A percentile compares a stretch with the other conserved stretches of the same genome.
Evolutionary conservation across 306 rosid species (phyloP).

Genomic region (Dalbergia oliveri): DNA sequence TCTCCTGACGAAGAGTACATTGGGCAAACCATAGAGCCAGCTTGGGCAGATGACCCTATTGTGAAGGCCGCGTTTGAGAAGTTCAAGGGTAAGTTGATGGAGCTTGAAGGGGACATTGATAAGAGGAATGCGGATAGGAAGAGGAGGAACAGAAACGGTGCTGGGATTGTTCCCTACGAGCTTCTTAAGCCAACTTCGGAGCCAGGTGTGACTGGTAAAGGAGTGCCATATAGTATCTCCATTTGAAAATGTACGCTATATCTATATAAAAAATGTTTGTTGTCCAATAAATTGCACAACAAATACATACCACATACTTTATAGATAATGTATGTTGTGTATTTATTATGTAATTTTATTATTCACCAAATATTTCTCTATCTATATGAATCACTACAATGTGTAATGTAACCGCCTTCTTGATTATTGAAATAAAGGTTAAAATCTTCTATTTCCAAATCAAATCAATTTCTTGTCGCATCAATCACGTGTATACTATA

Average conservation of each 20-base stretch:
- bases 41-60: slow-evolving; percentile 57
- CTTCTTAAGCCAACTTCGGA: slow-evolving; percentile 76
- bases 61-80: slow-evolving; percentile 49
- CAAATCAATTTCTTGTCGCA: too few relatives aligned
- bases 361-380: too few relatives aligned
- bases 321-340: too few relatives aligned
- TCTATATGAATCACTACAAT: too few relatives aligned
- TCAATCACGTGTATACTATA: too few relatives aligned
- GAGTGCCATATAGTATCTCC: slow-evolving; percentile 90
- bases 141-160: slow-evolving; percentile 54
- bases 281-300: too few relatives aligned
- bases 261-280: too few relatives aligned
- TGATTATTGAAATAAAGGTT: too few relatives aligned
- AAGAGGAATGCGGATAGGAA: slow-evolving; percentile 40
- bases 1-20: slow-evolving; percentile 65
- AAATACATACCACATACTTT: too few relatives aligned
- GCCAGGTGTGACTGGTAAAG: slow-evolving; percentile 71
- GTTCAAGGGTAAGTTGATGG: slow-evolving; percentile 51
- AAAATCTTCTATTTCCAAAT: too few relatives aligned
- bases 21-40: slow-evolving; percentile 47
- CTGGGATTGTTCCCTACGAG: slow-evolving; percentile 58
- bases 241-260: slow-evolving; percentile 59
- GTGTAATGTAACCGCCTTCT: too few relatives aligned
- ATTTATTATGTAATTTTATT: too few relatives aligned
- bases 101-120: slow-evolving; percentile 56